Conservation (phyloP, 176 grass and related monocot genomes). For the Triticum turgidum region DNA sequence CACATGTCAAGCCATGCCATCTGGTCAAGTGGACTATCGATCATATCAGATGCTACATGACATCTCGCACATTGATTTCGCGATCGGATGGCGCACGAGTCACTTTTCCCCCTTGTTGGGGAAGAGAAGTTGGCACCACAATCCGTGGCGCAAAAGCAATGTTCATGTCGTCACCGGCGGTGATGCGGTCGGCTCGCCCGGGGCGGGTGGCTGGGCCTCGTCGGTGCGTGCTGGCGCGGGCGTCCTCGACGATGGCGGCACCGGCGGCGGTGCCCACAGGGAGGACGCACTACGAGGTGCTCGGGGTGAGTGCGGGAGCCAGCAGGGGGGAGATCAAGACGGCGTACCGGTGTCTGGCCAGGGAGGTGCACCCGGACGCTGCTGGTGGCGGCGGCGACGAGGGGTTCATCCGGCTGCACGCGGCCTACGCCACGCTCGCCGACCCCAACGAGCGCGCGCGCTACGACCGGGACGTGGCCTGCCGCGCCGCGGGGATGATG, state of each 20-base stretch:
- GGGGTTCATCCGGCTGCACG: too few species aligned
- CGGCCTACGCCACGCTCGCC: too few species aligned
- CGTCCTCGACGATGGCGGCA: too few species aligned
- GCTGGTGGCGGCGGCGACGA: too few species aligned
- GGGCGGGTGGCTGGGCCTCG: neutral
- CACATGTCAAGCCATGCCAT: too few species aligned
- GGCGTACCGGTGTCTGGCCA: constrained; percentile 64
- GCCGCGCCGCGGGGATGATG: too few species aligned
- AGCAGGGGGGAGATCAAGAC: constrained; percentile 59
- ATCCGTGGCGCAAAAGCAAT: neutral
- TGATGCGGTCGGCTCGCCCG: neutral
- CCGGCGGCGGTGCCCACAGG: too few species aligned
- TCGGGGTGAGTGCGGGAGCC: constrained; percentile 38
- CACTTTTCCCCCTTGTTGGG: neutral
- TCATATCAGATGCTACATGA: neutral
- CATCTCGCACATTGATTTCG: too few species aligned
- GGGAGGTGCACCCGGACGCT: constrained; percentile 65
- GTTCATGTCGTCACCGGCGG: neutral
- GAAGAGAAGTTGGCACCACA: constrained; percentile 6
- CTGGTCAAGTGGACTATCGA: neutral
- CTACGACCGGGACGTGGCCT: too few species aligned
- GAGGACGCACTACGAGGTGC: constrained; percentile 55
- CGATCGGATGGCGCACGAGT: too few species aligned
- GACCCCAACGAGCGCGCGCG: too few species aligned
- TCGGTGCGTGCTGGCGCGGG: too few species aligned